phyloP scores from a whole-genome alignment of 495 filamentous ascomycete species.

The Penicillium angulare region DNA sequence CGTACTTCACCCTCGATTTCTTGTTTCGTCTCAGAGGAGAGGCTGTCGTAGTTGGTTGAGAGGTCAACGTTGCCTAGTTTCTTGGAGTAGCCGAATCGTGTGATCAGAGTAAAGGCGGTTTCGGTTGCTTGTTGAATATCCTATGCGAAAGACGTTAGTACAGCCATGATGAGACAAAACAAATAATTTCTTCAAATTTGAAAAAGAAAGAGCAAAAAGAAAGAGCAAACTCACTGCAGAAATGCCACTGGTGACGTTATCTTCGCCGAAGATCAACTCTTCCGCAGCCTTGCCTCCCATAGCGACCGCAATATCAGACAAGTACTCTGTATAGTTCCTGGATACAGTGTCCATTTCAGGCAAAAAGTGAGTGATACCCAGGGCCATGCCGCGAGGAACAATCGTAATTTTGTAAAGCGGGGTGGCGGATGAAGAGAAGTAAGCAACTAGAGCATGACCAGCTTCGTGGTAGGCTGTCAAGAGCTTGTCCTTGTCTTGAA shows the following conservation, averaged over 20 bases:
- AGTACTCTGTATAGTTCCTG: conserved; percentile 62
- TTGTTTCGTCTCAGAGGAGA: conserved; percentile 81
- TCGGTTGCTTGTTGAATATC: conserved; percentile 80
- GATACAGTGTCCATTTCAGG: conserved; percentile 90
- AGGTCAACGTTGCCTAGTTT: conserved; percentile 89
- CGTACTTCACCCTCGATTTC: conserved; percentile 86
- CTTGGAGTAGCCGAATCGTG: conserved; percentile 82
- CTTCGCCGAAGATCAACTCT: conserved; percentile 83
- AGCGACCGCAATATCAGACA: conserved; percentile 74
- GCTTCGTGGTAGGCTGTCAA: conserved; percentile 98
- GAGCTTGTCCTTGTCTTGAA: conserved; percentile 79
- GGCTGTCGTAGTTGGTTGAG: conserved; percentile 67
- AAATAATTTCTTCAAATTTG: too few relatives aligned
- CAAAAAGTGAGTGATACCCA: conserved; percentile 81
- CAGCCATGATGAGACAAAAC: too few relatives aligned
- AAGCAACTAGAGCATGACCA: conserved; percentile 85
- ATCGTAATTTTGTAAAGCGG: conserved; percentile 96
- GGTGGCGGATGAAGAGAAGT: conserved; percentile 68
- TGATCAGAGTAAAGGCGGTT: conserved; percentile 81
- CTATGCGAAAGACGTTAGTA: conserved; percentile 36
- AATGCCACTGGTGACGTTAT: conserved; percentile 83
- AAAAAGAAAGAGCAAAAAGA: background rate
- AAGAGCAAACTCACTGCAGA: conserved; percentile 61
- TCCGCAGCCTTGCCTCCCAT: conserved; percentile 95
- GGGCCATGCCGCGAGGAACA: conserved; percentile 79